These are phyloP conservation scores for Boletus barrowsii DNA, from an alignment of 768 basidiomycete genomes.

Conservation along the genomic window DNA sequence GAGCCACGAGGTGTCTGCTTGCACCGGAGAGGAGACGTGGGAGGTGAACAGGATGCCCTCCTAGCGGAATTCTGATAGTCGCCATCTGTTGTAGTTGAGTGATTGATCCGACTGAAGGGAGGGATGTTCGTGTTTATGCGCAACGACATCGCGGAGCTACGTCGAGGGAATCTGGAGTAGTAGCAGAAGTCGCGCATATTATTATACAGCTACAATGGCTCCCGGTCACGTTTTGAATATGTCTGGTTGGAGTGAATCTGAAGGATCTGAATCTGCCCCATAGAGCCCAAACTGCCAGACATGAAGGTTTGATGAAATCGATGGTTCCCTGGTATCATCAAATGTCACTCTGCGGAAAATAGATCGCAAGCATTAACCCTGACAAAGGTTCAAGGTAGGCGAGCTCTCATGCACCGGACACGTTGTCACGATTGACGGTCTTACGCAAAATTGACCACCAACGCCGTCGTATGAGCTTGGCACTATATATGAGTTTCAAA, in stretches of 20 bases:
- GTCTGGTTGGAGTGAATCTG: conserved; percentile 11
- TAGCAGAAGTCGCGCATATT: conserved; percentile 14
- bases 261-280: conserved; percentile 6
- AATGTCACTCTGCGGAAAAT: conserved; percentile 3
- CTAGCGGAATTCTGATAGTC: conserved; percentile 11
- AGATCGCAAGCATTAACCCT: neutral
- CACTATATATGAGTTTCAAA: conserved; percentile 17
- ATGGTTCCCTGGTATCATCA: conserved; percentile 7
- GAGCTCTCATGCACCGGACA: conserved; percentile 7
- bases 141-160: conserved; percentile 25
- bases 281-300: conserved; percentile 8
- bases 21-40: conserved; percentile 19
- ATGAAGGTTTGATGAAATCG: conserved; percentile 12
- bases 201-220: conserved; percentile 18
- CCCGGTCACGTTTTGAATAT: conserved; percentile 27
- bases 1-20: conserved; percentile 27
- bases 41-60: conserved; percentile 15
- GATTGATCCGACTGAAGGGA: conserved; percentile 18
- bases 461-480: conserved; percentile 4
- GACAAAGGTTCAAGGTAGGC: conserved; percentile 4
- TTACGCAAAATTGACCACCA: conserved; percentile 14
- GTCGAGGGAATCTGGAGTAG: conserved; percentile 6
- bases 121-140: conserved; percentile 30
- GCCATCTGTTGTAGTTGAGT: conserved; percentile 13
- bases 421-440: conserved; percentile 12